A percentile compares a stretch with the other conserved stretches of the same genome.
Evolutionary conservation across 2,329 filamentous ascomycete species (phyloP).

Genomic region (Hymenoscyphus infarciens): DNA sequence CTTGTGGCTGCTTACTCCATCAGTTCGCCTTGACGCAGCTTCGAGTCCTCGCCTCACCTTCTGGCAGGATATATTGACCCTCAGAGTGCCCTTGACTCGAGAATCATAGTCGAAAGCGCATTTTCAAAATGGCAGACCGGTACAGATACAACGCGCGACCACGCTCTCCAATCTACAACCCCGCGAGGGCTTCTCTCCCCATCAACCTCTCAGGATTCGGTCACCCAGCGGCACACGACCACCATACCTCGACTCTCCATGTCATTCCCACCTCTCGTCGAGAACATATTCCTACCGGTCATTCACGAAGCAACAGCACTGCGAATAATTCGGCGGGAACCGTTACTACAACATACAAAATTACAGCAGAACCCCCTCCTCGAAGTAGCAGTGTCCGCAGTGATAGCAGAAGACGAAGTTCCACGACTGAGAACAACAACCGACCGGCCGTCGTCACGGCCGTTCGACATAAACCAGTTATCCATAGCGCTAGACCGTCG

Average conservation of each 20-base stretch:
- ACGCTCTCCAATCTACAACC: slow-evolving; percentile 46
- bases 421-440: slow-evolving; percentile 47
- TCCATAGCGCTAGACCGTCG: slow-evolving; percentile 35
- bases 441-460: slow-evolving; percentile 55
- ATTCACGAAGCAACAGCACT: slow-evolving; percentile 36
- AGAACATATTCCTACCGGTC: slow-evolving; percentile 34
- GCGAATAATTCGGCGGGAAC: slow-evolving; percentile 29
- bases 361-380: slow-evolving; percentile 49
- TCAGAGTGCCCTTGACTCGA: background rate
- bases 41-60: slow-evolving; percentile 14
- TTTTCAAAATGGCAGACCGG: slow-evolving; percentile 44
- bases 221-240: slow-evolving; percentile 4
- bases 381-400: slow-evolving; percentile 45
- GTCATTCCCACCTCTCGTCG: slow-evolving; percentile 44
- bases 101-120: background rate
- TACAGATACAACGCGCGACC: slow-evolving; percentile 45
- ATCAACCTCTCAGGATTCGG: slow-evolving; percentile 37
- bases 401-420: slow-evolving; percentile 44
- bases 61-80: slow-evolving; percentile 1
- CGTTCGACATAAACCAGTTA: slow-evolving; percentile 38
- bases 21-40: slow-evolving; percentile 5
- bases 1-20: slow-evolving; percentile 19
- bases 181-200: slow-evolving; percentile 53
- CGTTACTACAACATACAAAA: slow-evolving; percentile 54
- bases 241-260: slow-evolving; percentile 42